Evolutionary conservation across 169 alveolate genomes (phyloP).

Genomic region (Cryptosporidium bovis): DNA sequence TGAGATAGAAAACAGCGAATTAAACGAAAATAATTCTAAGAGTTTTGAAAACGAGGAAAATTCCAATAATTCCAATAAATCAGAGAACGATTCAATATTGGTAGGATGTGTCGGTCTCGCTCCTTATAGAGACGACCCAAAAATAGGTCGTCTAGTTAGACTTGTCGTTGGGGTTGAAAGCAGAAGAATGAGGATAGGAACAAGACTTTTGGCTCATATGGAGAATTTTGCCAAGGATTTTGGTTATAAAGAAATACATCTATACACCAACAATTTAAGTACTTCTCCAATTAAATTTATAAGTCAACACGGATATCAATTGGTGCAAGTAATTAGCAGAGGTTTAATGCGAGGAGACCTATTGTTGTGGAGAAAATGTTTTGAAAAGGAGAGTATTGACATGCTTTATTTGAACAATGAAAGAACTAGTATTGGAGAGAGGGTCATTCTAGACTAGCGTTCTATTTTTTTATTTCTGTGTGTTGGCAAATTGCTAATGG

Average conservation of each 20-base stretch:
- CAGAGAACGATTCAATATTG: constrained; percentile 76
- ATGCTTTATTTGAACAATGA: constrained; percentile 56
- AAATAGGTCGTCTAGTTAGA: constrained; percentile 87
- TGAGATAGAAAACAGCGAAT: constrained; percentile 32
- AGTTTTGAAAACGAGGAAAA: constrained; percentile 32
- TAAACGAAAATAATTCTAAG: constrained; percentile 34
- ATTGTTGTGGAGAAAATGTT: constrained; percentile 85
- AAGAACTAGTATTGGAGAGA: constrained; percentile 68
- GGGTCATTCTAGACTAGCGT: constrained; percentile 53
- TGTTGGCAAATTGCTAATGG: neutral
- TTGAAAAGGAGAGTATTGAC: constrained; percentile 73
- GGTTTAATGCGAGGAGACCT: constrained; percentile 91
- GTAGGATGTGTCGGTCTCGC: constrained; percentile 89
- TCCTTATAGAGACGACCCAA: constrained; percentile 84
- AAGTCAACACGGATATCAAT: constrained; percentile 86
- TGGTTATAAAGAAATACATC: constrained; percentile 87
- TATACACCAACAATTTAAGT: constrained; percentile 88
- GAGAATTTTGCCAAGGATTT: constrained; percentile 86
- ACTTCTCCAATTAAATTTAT: constrained; percentile 87
- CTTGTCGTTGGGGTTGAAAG: constrained; percentile 87
- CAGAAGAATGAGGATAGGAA: constrained; percentile 89
- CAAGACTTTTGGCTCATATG: constrained; percentile 86
- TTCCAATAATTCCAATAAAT: constrained; percentile 20
- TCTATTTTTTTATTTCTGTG: neutral
- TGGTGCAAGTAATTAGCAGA: constrained; percentile 86